phyloP scores from a whole-genome alignment of 2,329 filamentous ascomycete species.

The Colletotrichum navitas region DNA sequence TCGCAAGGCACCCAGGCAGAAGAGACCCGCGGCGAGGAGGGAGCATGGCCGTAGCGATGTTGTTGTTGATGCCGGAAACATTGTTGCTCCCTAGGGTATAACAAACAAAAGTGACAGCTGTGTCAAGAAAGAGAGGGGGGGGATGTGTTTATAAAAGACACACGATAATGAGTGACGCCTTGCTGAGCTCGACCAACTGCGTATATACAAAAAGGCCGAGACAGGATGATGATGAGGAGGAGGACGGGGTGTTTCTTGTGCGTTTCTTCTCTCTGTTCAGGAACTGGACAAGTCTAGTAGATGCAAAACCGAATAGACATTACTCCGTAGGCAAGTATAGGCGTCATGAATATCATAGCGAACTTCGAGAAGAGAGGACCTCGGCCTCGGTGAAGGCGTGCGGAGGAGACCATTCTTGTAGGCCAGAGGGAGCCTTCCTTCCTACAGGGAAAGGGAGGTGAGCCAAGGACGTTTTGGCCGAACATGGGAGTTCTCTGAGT shows the following conservation, averaged over 20 bases:
- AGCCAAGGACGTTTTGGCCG: not conserved
- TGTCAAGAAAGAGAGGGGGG: not conserved
- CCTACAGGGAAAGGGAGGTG: not conserved
- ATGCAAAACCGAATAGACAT: conserved; percentile 33
- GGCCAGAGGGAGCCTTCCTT: not conserved
- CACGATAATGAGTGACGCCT: not conserved
- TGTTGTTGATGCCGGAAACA: conserved; percentile 22
- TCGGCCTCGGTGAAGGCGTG: conserved; percentile 26
- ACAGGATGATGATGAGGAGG: not conserved
- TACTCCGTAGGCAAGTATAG: conserved; percentile 32
- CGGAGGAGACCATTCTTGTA: conserved; percentile 35
- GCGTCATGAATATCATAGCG: conserved; percentile 32
- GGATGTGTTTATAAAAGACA: not conserved
- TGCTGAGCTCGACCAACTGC: not conserved
- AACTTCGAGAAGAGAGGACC: conserved; percentile 25
- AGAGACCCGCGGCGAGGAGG: conserved; percentile 26
- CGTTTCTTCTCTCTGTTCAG: conserved; percentile 15
- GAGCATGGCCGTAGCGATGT: conserved; percentile 26
- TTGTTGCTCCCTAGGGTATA: conserved; percentile 29
- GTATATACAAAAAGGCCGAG: not conserved
- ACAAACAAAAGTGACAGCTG: conserved; percentile 17
- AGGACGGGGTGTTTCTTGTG: not conserved
- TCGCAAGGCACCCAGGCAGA: conserved; percentile 14
- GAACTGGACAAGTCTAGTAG: conserved; percentile 29
- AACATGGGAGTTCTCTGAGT: conserved; percentile 8